Base-by-base conservation (phyloP, 345 rosid genomes). In the Hibiscus tridactylites region DNA sequence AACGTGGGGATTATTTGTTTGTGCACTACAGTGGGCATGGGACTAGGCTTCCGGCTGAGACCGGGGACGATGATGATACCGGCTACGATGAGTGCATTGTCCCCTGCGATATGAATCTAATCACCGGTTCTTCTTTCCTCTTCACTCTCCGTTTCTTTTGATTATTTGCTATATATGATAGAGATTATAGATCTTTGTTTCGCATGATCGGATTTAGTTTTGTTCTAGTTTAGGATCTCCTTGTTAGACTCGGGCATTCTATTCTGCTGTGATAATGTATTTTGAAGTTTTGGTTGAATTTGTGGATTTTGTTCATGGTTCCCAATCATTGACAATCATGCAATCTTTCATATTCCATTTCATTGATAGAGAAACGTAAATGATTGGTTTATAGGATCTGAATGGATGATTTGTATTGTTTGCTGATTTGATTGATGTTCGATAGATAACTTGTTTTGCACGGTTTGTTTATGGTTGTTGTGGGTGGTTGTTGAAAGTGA, bases 21-120 rank as follows among this genome's bases (percentile, higher is more conserved):
- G 91, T 91, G 7, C 98, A 94, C 75, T 94, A 90, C 79, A 94
- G 97, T 70, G 98, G 97, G 31, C 98, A 94, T 13, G 98, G 97
- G 42, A 94, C 97, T n/a, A 88, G 99, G 80, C 86, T 94, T 24
- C 99, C 99, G 0, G 95, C 97, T 6, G 97, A 94, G 86, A 86
- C 96, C 3, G 98, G 98, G 5, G 97, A 94, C 76, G 92, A 88
- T 28, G 98, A 94, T 75, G 97, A 94, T 65, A 94, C 97, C 49
- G 98, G 98, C 11, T 94, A 74, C 44, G 98, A 94, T 77, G 98
- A 91, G 73, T 91, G 98, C 85, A 88, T 94, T 72, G 97, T 88
- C 29, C 98, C 98, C 56, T 86, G 85, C 75, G 98, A 94, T 74
- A 94, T 91, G 98, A 94, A 91, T 82, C 95, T 91, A 62, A 88